Evolutionary conservation across 1,284 basidiomycete genomes (phyloP), one percentile per base, ranked within the genome.

Genomic region (Pulveroboletus sp.): DNA sequence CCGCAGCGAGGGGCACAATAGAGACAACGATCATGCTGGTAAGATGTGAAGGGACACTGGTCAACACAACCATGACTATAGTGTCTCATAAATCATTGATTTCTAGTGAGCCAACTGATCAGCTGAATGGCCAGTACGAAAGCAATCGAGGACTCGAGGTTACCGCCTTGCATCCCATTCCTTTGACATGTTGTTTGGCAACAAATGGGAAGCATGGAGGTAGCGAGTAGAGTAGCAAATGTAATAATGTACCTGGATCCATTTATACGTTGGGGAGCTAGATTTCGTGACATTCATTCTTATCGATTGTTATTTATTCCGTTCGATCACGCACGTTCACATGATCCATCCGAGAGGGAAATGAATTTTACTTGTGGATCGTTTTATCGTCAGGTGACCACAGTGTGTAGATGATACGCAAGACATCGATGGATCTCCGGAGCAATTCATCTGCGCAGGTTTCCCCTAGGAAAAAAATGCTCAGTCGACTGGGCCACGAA

Each of bases 381-480:
- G 14, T 3, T 18, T 5, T 24, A 6, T 8, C 17, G 18, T 24
- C 10, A 6, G 33, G 29, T 2, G 8, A 18, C 26, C 24, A 59
- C 29, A 14, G 14, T 31, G 29, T 26, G 29, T 12, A 9, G 17
- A 33, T 24, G 38, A 31, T 33, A 39, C 3, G 26, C 29, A 26
- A 38, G 29, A 38, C 25, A 53, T 15, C 33, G 4, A 18, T 17
- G 10, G 4, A 36, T 12, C 15, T 15, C n/a, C 2, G 9, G 26
- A 31, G 20, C 10, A 8, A 11, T 33, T 69, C 20, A 65, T 52
- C 60, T 52, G 29, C 55, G 55, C 44, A 62, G 5, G 25, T 70
- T 72, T 39, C 66, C 71, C 51, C 71, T 72, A 35, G 29, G 18
- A 39, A 49, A 49, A 52, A 43, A 22, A 2, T 36, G 26, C 11